A percentile compares a stretch with the other conserved stretches of the same genome.
Conservation (phyloP, 192 early-diverging fungal species). For the Coemansia aciculifera region DNA sequence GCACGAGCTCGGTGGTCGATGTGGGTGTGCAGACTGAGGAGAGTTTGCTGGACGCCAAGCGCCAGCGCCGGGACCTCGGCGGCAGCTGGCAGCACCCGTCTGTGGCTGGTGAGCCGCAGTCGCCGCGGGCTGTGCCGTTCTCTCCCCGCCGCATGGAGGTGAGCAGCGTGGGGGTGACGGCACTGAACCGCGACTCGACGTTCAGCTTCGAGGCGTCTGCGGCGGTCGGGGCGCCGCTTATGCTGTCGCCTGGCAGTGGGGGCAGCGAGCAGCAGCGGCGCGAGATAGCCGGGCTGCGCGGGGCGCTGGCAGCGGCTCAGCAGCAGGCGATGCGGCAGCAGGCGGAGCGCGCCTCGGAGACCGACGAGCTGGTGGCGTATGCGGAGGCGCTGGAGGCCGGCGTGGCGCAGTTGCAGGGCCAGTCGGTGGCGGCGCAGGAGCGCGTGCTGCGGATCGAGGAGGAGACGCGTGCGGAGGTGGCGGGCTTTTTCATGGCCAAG, state of each 20-base stretch:
- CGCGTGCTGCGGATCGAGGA: conserved; percentile 57
- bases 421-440: conserved; percentile 57
- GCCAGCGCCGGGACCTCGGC: conserved; percentile 36
- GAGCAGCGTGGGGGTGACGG: conserved; percentile 8
- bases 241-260: not conserved
- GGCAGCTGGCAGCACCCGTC: conserved; percentile 37
- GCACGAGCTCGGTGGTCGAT: conserved; percentile 10
- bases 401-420: conserved; percentile 17
- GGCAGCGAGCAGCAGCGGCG: not conserved
- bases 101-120: not conserved
- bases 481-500: conserved; percentile 46
- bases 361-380: conserved; percentile 45
- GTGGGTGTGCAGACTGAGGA: conserved; percentile 21
- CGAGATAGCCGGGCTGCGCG: not conserved
- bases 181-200: conserved; percentile 12
- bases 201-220: conserved; percentile 40
- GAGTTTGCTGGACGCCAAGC: conserved; percentile 12
- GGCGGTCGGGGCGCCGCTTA: conserved; percentile 15
- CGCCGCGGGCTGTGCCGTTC: not conserved
- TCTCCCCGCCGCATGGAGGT: not conserved
- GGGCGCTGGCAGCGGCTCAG: conserved; percentile 18
- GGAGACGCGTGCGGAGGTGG: conserved; percentile 59
- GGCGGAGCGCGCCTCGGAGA: conserved; percentile 17
- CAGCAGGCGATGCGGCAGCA: not conserved
- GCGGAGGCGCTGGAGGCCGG: conserved; percentile 28